phyloP scores from a whole-genome alignment of 441 rosid species.

The Flueggea neowawraea region DNA sequence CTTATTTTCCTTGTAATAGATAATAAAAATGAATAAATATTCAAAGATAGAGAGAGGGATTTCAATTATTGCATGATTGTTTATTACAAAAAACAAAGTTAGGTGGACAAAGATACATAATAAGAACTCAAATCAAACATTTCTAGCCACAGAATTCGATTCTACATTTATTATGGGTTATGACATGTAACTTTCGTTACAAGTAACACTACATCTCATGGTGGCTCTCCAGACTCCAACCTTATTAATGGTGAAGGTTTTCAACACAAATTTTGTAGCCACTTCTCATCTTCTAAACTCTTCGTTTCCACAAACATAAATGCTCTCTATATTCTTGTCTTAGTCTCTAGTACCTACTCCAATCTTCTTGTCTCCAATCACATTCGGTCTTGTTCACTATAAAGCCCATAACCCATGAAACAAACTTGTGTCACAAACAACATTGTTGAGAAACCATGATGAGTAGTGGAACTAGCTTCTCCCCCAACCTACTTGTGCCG shows the following conservation, averaged over 20 bases:
- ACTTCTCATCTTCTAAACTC: not conserved
- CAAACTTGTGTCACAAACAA: not conserved
- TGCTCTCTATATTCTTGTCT: constrained; percentile 12
- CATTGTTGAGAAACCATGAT: not conserved
- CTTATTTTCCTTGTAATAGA: too few relatives aligned
- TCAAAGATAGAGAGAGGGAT: too few relatives aligned
- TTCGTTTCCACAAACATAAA: constrained; percentile 18
- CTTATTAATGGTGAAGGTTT: not conserved
- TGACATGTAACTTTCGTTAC: not conserved
- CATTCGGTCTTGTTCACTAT: constrained; percentile 12
- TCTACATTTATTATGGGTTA: not conserved
- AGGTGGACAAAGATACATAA: constrained; percentile 1
- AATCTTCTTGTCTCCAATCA: constrained; percentile 6
- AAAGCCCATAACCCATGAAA: constrained; percentile 12
- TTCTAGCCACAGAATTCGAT: not conserved
- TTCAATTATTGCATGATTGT: too few relatives aligned
- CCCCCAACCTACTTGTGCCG: constrained; percentile 9
- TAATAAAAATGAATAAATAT: too few relatives aligned
- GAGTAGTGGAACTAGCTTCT: constrained; percentile 23
- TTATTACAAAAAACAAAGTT: too few relatives aligned
- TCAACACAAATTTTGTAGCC: not conserved
- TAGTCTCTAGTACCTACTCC: constrained; percentile 6
- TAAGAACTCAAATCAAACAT: constrained; percentile 3
- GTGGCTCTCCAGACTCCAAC: constrained; percentile 6
- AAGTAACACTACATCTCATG: not conserved